Conservation (phyloP, 805 yeast genomes). For the Schwanniomyces yamadae region DNA sequence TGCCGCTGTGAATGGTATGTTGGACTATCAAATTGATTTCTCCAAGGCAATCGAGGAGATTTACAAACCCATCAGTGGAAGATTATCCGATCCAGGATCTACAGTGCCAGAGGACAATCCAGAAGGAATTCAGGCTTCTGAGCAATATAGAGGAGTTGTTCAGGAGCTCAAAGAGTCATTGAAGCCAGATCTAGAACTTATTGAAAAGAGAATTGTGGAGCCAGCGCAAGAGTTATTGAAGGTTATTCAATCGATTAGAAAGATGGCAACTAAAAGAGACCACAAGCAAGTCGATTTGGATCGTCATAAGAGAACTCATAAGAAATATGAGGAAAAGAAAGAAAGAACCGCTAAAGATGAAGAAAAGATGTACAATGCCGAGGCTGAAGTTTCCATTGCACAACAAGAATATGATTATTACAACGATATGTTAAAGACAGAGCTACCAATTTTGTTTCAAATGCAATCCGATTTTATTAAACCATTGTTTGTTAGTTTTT, state of each 20-base stretch:
- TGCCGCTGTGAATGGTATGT: constrained; percentile 89
- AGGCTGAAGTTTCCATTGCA: constrained; percentile 85
- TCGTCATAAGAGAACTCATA: constrained; percentile 68
- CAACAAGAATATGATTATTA: constrained; percentile 95
- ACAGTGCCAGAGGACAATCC: constrained; percentile 91
- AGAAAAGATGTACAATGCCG: constrained; percentile 83
- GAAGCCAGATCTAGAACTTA: constrained; percentile 89
- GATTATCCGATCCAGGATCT: constrained; percentile 85
- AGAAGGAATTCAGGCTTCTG: constrained; percentile 93
- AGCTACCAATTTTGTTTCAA: constrained; percentile 82
- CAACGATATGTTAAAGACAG: constrained; percentile 89
- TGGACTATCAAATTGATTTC: constrained; percentile 89
- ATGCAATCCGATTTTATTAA: constrained; percentile 89
- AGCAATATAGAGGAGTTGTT: constrained; percentile 85
- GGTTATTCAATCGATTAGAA: constrained; percentile 78
- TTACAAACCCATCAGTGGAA: constrained; percentile 93
- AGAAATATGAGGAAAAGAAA: constrained; percentile 76
- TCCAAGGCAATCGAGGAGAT: constrained; percentile 95
- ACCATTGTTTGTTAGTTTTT: constrained; percentile 91
- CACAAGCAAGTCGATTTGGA: constrained; percentile 95
- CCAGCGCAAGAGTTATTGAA: constrained; percentile 91
- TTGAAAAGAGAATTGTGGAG: constrained; percentile 82
- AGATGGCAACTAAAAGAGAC: constrained; percentile 92
- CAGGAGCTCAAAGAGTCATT: constrained; percentile 79
- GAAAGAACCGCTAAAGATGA: constrained; percentile 88